phyloP scores from a whole-genome alignment of 2,329 filamentous ascomycete genomes.

The Fusarium denticulatum region DNA sequence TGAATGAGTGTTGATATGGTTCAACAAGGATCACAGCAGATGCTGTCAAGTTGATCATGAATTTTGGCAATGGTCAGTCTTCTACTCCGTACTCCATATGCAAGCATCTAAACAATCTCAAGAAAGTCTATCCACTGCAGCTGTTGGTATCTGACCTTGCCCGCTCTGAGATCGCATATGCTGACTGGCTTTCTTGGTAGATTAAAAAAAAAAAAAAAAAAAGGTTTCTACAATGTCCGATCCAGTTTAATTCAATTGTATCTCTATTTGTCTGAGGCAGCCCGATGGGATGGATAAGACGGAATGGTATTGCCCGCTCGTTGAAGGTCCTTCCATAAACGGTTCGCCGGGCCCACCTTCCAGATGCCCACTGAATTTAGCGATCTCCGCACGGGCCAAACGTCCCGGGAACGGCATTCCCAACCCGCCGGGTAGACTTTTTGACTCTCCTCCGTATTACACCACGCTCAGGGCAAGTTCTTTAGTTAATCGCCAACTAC shows the following conservation, averaged over 20 bases:
- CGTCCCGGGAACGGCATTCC: conserved; percentile 6
- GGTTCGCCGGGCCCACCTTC: conserved; percentile 18
- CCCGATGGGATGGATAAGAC: background rate
- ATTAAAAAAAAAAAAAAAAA: too few relatives aligned
- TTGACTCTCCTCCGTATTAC: background rate
- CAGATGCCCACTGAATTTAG: background rate
- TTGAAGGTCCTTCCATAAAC: conserved; percentile 22
- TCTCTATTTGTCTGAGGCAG: background rate
- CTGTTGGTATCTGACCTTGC: background rate
- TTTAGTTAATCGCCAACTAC: background rate
- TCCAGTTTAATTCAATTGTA: background rate
- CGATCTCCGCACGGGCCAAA: conserved; percentile 10
- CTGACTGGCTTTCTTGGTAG: background rate
- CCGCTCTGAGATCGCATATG: background rate
- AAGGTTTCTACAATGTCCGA: background rate
- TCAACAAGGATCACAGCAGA: background rate
- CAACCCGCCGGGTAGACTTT: conserved; percentile 1
- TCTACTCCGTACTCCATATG: background rate
- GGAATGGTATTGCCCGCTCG: background rate
- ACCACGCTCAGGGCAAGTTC: background rate
- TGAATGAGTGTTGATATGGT: background rate
- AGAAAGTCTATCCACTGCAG: background rate
- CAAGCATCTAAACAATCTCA: background rate
- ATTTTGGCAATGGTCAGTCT: background rate
- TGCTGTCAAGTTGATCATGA: background rate